phyloP scores from a whole-genome alignment of 805 yeast genomes.

The Candida insectalens region DNA sequence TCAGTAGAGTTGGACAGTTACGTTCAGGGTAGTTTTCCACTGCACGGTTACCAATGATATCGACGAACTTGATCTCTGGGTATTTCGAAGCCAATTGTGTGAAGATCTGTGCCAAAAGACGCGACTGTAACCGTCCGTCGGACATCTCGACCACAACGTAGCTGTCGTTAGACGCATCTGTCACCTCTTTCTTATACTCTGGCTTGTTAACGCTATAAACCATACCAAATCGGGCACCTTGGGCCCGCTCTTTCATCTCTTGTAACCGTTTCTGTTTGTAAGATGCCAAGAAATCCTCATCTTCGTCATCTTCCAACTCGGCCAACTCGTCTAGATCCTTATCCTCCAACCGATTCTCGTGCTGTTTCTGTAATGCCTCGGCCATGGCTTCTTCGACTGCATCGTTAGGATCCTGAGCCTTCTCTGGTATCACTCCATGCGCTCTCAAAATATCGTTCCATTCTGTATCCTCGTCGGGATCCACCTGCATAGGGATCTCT shows the following conservation, averaged over 20 bases:
- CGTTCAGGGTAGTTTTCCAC: slow-evolving; percentile 85
- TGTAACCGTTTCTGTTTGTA: slow-evolving; percentile 71
- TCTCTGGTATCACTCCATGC: slow-evolving; percentile 88
- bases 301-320: slow-evolving; percentile 85
- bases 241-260: slow-evolving; percentile 56
- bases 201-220: slow-evolving; percentile 77
- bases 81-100: slow-evolving; percentile 52
- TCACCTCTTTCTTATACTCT: slow-evolving; percentile 79
- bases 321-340: slow-evolving; percentile 75
- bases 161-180: slow-evolving; percentile 59
- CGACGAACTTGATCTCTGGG: slow-evolving; percentile 81
- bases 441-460: slow-evolving; percentile 94
- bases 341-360: slow-evolving; percentile 72
- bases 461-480: slow-evolving; percentile 94
- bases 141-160: slow-evolving; percentile 76
- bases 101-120: slow-evolving; percentile 56
- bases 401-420: slow-evolving; percentile 80
- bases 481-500: slow-evolving; percentile 75
- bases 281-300: slow-evolving; percentile 74
- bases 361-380: slow-evolving; percentile 70
- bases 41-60: slow-evolving; percentile 84
- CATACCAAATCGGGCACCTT: slow-evolving; percentile 55
- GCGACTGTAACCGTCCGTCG: slow-evolving; percentile 60
- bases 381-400: slow-evolving; percentile 82
- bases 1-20: slow-evolving; percentile 84